phyloP scores from a whole-genome alignment of 1,284 basidiomycete species.

The Melampsora larici-populina region DNA sequence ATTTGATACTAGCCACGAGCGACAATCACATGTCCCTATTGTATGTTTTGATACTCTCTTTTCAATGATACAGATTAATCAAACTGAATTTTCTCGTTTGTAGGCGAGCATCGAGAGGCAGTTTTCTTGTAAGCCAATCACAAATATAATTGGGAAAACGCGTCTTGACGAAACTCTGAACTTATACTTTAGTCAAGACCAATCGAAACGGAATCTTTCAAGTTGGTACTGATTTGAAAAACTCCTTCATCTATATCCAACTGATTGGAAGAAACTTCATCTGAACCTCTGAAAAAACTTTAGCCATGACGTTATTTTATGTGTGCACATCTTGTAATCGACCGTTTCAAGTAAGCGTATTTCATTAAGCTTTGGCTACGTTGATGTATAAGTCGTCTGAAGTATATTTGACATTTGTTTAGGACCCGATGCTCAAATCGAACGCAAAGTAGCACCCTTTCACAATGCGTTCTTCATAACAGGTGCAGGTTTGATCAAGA shows the following conservation, averaged over 20 bases:
- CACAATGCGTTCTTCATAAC: no score
- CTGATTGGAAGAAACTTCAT: no score
- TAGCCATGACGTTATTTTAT: slow-evolving; percentile 43
- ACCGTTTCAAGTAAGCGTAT: slow-evolving; percentile 27
- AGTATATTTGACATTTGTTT: background rate
- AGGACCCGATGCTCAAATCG: slow-evolving; percentile 28
- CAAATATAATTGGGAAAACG: background rate
- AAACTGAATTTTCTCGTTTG: background rate
- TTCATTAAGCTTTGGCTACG: background rate
- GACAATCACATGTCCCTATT: slow-evolving; percentile 34
- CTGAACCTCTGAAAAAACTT: background rate
- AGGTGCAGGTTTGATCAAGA: no score
- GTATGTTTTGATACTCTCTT: slow-evolving; percentile 1
- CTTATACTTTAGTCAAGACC: slow-evolving; percentile 31
- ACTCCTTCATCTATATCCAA: no score
- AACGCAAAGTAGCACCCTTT: background rate
- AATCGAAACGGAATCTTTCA: slow-evolving; percentile 39
- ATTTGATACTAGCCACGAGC: slow-evolving; percentile 16
- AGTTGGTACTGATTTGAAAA: slow-evolving; percentile 1
- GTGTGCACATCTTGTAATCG: slow-evolving; percentile 41
- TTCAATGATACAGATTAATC: background rate
- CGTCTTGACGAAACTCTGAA: background rate
- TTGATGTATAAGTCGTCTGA: background rate
- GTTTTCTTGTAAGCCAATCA: slow-evolving; percentile 36
- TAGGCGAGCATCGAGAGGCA: slow-evolving; percentile 42